A percentile compares a stretch with the other conserved stretches of the same genome.
Conservation (phyloP, 1,139 yeast species). For the Martiniozyma asiatica region DNA sequence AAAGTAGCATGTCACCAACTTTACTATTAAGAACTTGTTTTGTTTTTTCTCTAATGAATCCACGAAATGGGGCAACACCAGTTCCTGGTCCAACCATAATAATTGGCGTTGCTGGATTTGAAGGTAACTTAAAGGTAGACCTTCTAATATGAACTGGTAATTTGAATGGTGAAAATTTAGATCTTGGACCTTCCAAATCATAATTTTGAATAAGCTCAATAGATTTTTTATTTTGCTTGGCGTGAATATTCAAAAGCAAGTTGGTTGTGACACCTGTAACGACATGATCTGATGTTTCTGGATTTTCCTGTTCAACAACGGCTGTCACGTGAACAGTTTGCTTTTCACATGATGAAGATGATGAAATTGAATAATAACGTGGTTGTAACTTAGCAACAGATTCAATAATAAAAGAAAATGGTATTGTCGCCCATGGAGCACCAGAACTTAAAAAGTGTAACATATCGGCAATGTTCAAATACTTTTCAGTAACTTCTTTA, state of each 20-base stretch:
- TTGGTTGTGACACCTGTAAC: conserved; percentile 75
- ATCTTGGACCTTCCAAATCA: conserved; percentile 75
- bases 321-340: conserved; percentile 57
- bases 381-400: conserved; percentile 72
- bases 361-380: conserved; percentile 90
- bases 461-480: conserved; percentile 8
- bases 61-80: conserved; percentile 95
- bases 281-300: conserved; percentile 50
- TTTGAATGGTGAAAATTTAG: conserved; percentile 26
- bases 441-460: too few species aligned
- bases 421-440: conserved; percentile 22
- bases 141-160: conserved; percentile 79
- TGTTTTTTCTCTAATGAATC: conserved; percentile 34
- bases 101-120: conserved; percentile 65
- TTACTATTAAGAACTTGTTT: too few species aligned
- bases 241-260: conserved; percentile 45
- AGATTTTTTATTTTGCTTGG: conserved; percentile 36
- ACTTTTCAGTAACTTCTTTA: conserved; percentile 38
- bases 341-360: conserved; percentile 65
- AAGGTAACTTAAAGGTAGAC: conserved; percentile 84
- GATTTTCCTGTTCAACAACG: conserved; percentile 48
- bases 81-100: conserved; percentile 96
- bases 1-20: conserved; percentile 45
- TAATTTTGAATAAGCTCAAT: conserved; percentile 51
- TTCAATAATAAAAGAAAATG: conserved; percentile 77